Evolutionary conservation across 164 flowering plant species (phyloP), one percentile per base, ranked within the genome.

Genomic region (Annona squamosa): DNA sequence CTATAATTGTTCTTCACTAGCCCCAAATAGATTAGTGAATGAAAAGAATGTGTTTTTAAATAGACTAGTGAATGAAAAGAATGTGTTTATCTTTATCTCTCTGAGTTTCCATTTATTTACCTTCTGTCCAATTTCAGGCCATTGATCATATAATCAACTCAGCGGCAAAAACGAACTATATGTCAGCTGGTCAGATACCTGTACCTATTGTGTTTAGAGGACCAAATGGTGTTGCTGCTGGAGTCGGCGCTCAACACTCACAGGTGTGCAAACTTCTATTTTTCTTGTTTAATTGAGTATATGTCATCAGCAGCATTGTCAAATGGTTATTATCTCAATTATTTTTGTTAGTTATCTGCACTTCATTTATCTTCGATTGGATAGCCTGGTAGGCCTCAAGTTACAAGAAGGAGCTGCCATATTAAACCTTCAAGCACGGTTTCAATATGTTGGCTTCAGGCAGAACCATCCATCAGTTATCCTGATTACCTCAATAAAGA

Each of bases 171-270:
- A 81, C 95, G 69, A 84, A 86, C 83, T 96, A 96, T 78, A 96
- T 96, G 99, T 96, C 99, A 73, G 90, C 97, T 75, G 97, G 97
- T 42, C 92, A 89, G 72, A 85, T 96, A 69, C 47, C 76, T 56
- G 99, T 93, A 12, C 98, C 99, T 9, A 92, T 96, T 77, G 99
- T 93, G 72, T 96, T 96, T 72, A 88, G 99, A 84, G 99, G 97
- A 47, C 98, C 98, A 65, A 96, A 96, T 85, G 98, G 99, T 69
- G 97, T 97, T 77, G 99, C 99, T 75, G 94, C 98, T 75, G 99
- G 99, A 76, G 99, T 96, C 85, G 99, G 95, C 79, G 99, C 99
- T 45, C 99, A 96, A 74, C 99, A 96, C 79, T 96, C 98, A 19
- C 99, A 93, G 85, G 99, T 93, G 37, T 67, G 17, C 5, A 16